Evolutionary conservation across 257 asterid species (phyloP), one percentile per base, ranked within the genome.

Genomic region (Vinca minor): DNA sequence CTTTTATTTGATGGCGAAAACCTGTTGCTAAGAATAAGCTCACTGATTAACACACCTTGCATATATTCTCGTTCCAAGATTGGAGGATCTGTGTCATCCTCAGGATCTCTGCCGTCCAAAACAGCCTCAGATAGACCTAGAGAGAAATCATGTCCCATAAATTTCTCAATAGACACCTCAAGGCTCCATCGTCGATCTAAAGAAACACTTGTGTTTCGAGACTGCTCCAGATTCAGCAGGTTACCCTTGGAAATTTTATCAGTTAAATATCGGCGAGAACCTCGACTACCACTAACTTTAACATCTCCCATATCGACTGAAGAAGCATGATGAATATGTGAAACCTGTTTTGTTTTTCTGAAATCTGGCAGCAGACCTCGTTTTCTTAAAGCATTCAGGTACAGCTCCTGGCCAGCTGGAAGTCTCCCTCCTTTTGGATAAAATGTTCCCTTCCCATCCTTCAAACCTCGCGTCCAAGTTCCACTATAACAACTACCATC

Each of bases 11-110:
- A 75, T 46, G 91, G 85, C 6, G 97, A 92, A 84, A 92, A 89
- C 2, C 84, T 79, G 79, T 84, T 64, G 71, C 69, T 83, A 21
- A 87, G 76, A 18, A 93, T 83, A 34, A 87, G 76, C 81, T 89
- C 96, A 63, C 88, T 93, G 47, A 93, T 93, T 68, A 93, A 73
- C 54, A 93, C 89, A 68, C 98, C 98, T 79, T 89, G 96, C 96
- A 89, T 87, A 78, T 93, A 93, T 79, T 93, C 98, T 65, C 97
- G 79, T 81, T 93, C 98, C 73, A 93, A 68, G 44, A 89, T 84
- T 18, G 94, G 94, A 74, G 83, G 32, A 71, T 77, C 76, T 73
- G 53, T 62, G 54, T 77, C 83, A 63, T 84, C 85, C 69, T 77
- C 89, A 21, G 69, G 20, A 53, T 77, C 88, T 21, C 62, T 76